Percentiles rank a stretch among this genome's conserved stretches.
Conservation (phyloP, 352 stramenopile species). For the Pythium chondricola region DNA sequence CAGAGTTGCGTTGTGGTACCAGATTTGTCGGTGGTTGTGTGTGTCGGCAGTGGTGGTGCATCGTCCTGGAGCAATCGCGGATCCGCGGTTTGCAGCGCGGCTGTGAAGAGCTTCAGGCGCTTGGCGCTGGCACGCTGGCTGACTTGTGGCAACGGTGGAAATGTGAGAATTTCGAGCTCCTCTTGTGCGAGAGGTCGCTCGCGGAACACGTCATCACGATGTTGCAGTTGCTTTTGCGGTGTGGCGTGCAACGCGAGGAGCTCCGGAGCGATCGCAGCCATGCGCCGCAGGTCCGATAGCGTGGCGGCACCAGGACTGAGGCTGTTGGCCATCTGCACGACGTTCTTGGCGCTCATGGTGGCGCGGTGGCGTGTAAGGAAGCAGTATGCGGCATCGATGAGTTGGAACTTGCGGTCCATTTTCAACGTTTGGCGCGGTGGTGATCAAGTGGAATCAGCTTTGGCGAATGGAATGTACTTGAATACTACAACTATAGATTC, state of each 20-base stretch:
- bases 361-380: conserved; percentile 52
- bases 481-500: conserved; percentile 2
- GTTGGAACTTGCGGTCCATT: conserved; percentile 43
- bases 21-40: neutral
- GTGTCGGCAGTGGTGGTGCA: too few species aligned
- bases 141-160: conserved; percentile 47
- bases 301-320: conserved; percentile 35
- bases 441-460: too few species aligned
- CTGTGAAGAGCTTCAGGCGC: conserved; percentile 48
- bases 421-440: too few species aligned
- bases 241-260: conserved; percentile 34
- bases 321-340: conserved; percentile 58
- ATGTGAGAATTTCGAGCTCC: conserved; percentile 44
- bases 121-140: conserved; percentile 53
- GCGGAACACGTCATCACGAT: conserved; percentile 30
- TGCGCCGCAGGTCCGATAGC: conserved; percentile 26
- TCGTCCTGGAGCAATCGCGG: conserved; percentile 1
- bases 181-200: conserved; percentile 8
- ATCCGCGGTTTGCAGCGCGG: conserved; percentile 23
- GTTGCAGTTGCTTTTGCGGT: conserved; percentile 22
- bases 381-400: conserved; percentile 59
- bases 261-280: conserved; percentile 39
- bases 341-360: conserved; percentile 36
- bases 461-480: neutral
- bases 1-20: too few species aligned